Percentiles rank a stretch among this genome's conserved stretches.
These are phyloP conservation scores for Cytospora piceicola DNA, from an alignment of 2,329 filamentous ascomycete genomes.

Conservation along the genomic window DNA sequence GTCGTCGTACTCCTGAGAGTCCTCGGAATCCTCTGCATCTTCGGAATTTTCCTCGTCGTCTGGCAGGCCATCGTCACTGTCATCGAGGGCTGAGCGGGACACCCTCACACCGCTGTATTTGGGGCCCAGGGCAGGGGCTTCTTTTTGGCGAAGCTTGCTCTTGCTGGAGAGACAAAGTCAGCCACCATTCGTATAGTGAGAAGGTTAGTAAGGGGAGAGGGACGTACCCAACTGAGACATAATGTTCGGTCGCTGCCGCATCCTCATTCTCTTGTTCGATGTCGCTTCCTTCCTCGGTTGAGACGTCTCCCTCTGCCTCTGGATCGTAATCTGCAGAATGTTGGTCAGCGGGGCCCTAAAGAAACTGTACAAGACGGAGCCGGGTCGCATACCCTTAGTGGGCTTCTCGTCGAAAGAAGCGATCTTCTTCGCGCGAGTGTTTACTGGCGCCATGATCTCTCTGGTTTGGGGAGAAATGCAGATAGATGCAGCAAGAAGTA, in stretches of 20 bases:
- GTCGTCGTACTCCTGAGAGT: constrained; percentile 52
- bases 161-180: constrained; percentile 55
- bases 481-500: constrained; percentile 26
- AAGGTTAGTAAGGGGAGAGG: constrained; percentile 8
- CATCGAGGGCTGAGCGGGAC: constrained; percentile 68
- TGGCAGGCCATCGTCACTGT: constrained; percentile 56
- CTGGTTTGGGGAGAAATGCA: constrained; percentile 11
- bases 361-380: too few species aligned
- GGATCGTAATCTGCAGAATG: constrained; percentile 72
- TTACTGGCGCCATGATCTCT: constrained; percentile 54
- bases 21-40: constrained; percentile 36
- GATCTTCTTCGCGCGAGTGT: constrained; percentile 62
- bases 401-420: constrained; percentile 65
- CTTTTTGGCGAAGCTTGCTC: constrained; percentile 79
- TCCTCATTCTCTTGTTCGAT: constrained; percentile 55
- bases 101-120: constrained; percentile 80
- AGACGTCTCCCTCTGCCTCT: constrained; percentile 66
- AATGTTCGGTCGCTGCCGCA: constrained; percentile 79
- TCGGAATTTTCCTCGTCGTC: constrained; percentile 50
- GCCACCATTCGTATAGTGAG: not conserved
- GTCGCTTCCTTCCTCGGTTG: constrained; percentile 57
- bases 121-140: constrained; percentile 70
- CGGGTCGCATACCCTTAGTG: constrained; percentile 57
- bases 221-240: constrained; percentile 71
- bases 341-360: not conserved